Evolutionary conservation across 106 monocot species (phyloP).

Genomic region (Allium cepa): DNA sequence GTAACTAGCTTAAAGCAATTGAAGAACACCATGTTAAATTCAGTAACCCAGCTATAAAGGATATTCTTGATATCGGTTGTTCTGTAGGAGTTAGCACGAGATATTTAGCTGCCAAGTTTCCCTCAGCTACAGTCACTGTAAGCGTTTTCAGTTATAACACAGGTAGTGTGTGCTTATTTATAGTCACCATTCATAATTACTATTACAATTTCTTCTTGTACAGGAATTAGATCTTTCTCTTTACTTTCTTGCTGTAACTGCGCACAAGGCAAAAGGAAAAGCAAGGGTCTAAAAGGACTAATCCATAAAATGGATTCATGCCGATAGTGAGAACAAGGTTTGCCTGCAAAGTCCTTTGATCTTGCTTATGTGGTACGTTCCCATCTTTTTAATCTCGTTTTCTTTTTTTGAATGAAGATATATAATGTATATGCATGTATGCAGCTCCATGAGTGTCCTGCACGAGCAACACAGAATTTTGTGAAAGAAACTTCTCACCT

Average conservation of each 20-base stretch:
- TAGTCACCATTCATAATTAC: background rate
- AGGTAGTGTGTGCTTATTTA: too few species aligned
- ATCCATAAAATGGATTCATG: conserved; percentile 67
- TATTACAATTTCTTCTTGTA: background rate
- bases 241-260: conserved; percentile 72
- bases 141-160: too few species aligned
- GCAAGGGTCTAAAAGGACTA: conserved; percentile 11
- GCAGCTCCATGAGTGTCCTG: conserved; percentile 82
- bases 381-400: background rate
- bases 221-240: conserved; percentile 78
- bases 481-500: conserved; percentile 59
- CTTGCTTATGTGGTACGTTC: conserved; percentile 63
- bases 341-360: conserved; percentile 66
- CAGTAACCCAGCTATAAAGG: too few species aligned
- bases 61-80: too few species aligned
- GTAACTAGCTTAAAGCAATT: too few species aligned
- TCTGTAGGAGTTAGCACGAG: too few species aligned
- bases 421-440: background rate
- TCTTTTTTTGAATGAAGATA: too few species aligned
- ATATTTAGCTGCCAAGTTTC: too few species aligned
- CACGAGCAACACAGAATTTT: conserved; percentile 36
- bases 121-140: too few species aligned
- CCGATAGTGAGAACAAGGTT: conserved; percentile 61
- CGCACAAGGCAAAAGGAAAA: conserved; percentile 38
- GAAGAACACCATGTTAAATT: too few species aligned